These are phyloP conservation scores for Corymbia citriodora DNA, from an alignment of 441 rosid species.

Conservation along the genomic window DNA sequence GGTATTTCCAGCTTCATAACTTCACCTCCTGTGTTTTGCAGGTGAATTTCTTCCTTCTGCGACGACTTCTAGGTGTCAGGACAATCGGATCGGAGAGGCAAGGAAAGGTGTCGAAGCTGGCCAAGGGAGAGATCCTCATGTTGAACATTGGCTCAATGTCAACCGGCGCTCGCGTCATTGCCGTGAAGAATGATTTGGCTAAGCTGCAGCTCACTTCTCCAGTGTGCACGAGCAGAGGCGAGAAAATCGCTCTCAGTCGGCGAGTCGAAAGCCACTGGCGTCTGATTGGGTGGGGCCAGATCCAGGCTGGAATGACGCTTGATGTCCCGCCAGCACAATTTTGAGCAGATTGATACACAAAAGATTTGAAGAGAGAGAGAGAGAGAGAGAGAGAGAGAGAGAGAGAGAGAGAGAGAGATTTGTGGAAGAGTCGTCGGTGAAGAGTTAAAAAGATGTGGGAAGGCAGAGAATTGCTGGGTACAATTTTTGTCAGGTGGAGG, in stretches of 20 bases:
- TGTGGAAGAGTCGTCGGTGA: background rate
- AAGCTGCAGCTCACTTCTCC: conserved; percentile 85
- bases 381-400: background rate
- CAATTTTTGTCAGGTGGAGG: conserved; percentile 39
- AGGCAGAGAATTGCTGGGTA: conserved; percentile 33
- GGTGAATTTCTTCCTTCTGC: conserved; percentile 89
- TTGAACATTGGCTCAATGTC: conserved; percentile 97
- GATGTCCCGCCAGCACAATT: conserved; percentile 67
- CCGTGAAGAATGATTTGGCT: conserved; percentile 87
- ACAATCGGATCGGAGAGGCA: conserved; percentile 93
- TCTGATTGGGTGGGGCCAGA: conserved; percentile 97
- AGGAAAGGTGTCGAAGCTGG: conserved; percentile 78
- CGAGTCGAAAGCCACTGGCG: conserved; percentile 98
- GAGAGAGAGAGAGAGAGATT: too few species aligned
- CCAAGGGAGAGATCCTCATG: conserved; percentile 92
- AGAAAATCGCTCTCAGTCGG: conserved; percentile 84
- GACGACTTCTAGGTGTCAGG: conserved; percentile 85
- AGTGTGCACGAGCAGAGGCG: conserved; percentile 86
- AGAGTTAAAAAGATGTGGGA: conserved; percentile 19
- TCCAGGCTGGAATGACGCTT: conserved; percentile 86
- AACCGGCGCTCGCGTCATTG: conserved; percentile 82
- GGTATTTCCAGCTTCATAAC: background rate
- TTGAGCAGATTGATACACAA: conserved; percentile 1
- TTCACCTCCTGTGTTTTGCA: conserved; percentile 10
- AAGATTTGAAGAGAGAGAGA: background rate